Evolutionary conservation across 331 rosid species (phyloP), one percentile per base, ranked within the genome.

Genomic region (Stylosanthes scabra): DNA sequence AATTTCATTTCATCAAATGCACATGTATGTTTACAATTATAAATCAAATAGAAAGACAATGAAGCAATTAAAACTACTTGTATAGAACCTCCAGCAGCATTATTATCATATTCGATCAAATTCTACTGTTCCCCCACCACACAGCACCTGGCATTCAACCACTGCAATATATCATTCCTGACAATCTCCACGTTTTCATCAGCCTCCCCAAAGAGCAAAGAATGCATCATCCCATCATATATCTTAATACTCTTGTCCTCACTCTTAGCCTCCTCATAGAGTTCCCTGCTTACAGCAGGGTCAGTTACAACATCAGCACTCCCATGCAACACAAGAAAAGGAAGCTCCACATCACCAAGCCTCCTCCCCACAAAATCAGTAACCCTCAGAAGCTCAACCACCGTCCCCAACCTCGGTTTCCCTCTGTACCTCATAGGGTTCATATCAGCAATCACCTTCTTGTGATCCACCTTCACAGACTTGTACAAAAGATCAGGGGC

Each of bases 171-270:
- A 49, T 88, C 88, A 29, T 25, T 65, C 15, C 97, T 40, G n/a
- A 91, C 97, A 59, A 73, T 75, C 1, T 78, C 88, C 2, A 91
- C 91, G 74, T 94, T 91, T 40, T 90, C 88, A 79, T 94, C 99
- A 8, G 96, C 87, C 71, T 94, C 99, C 2, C 99, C 97, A 59
- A 85, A 91, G 11, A 91, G 74, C 83, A 91, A 46, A n/a, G 96
- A 87, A 87, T 94, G 99, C 99, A 91, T 85, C 92, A 91, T 94
- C 56, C 99, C 99, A 0, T 91, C 93, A 34, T 84, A 94, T 6
- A 94, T 91, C 88, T 66, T 85, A 2, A 94, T 59, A 10, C 68
- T 82, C 88, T 91, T 94, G 9, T 94, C 97, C 1, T 70, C 70
- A 34, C 90, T 87, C 76, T 66, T 64, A 0, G 97, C 93, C 50